Base-by-base conservation (phyloP, 73 alveolate species). In the Tetrahymena thermophila region DNA sequence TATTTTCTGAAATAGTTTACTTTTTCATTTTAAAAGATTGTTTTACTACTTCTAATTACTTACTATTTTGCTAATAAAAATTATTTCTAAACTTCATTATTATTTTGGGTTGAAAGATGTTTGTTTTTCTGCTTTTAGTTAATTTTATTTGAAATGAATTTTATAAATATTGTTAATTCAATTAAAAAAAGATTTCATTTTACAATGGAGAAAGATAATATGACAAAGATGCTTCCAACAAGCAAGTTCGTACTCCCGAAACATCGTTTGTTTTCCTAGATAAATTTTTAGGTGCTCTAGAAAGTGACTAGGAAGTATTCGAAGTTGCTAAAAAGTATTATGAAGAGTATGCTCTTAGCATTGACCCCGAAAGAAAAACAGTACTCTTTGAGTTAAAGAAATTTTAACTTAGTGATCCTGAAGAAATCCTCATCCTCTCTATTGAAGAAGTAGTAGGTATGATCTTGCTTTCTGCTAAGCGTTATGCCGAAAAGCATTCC, bases 401-500 rank as follows among this genome's bases (percentile, higher is more conserved):
- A 94, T 85, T 85, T 23, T 84, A 93, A 34, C 34, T 56, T 25
- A 94, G 55, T 34, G 95, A 94, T 35, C 97, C 96, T 35, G 94
- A 95, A 19, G 94, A 95, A 35, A 95, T 96, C 25, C 84, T 97
- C 43, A 71, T 94, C 55, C 94, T 95, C 31, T 95, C 93, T 56
- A 95, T 98, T 43, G 99, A 97, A 93, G 99, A 98, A 85, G 84
- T 97, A 84, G 94, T 96, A 35, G 98, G 97, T 21, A 94, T 97
- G 98, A 85, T 97, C 37, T 94, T 98, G 38, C 94, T 95, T 55
- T 95, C 94, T 58, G 96, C 96, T 19, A 97, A 94, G 56, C 56
- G 93, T 28, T 85, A 97, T 84, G 96, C 98, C 25, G 99, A 98
- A 93, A 96, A 93, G 40, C 96, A 97, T 57, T 97, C 98, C 43